Percentiles rank a stretch among this genome's conserved stretches.
These are phyloP conservation scores for Candida chauliodis DNA, from an alignment of 805 yeast genomes.

Conservation along the genomic window DNA sequence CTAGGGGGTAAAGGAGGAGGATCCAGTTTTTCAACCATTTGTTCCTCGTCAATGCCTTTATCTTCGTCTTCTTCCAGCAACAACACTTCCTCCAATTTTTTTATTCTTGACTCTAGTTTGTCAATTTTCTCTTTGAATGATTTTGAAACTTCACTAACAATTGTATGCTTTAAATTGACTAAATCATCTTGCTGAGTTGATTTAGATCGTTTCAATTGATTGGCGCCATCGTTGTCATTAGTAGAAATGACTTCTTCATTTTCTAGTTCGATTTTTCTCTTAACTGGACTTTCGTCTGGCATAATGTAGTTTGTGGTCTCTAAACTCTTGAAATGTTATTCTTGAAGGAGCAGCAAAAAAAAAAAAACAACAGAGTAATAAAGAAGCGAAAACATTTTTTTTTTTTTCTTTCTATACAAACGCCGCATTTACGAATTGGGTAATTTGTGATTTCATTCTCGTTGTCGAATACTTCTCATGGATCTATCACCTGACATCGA, in stretches of 20 bases:
- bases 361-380: neutral
- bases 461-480: conserved; percentile 9
- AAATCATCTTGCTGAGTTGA: conserved; percentile 13
- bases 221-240: neutral
- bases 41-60: neutral
- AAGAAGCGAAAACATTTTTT: no score
- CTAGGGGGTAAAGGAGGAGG: conserved; percentile 10
- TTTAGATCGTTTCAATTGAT: conserved; percentile 9
- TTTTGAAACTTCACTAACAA: conserved; percentile 27
- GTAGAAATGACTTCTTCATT: conserved; percentile 4
- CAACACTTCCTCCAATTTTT: conserved; percentile 8
- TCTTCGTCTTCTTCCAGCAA: neutral
- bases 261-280: conserved; percentile 17
- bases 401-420: no score
- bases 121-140: conserved; percentile 14
- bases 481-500: conserved; percentile 8
- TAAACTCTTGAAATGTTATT: neutral
- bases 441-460: no score
- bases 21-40: neutral
- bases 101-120: conserved; percentile 8
- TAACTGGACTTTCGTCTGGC: conserved; percentile 15
- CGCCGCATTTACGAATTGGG: no score
- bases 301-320: no score
- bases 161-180: conserved; percentile 23
- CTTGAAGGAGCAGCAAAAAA: neutral